Base-by-base conservation (phyloP, 2,329 filamentous ascomycete species). In the Tolypocladium pustulatum region DNA sequence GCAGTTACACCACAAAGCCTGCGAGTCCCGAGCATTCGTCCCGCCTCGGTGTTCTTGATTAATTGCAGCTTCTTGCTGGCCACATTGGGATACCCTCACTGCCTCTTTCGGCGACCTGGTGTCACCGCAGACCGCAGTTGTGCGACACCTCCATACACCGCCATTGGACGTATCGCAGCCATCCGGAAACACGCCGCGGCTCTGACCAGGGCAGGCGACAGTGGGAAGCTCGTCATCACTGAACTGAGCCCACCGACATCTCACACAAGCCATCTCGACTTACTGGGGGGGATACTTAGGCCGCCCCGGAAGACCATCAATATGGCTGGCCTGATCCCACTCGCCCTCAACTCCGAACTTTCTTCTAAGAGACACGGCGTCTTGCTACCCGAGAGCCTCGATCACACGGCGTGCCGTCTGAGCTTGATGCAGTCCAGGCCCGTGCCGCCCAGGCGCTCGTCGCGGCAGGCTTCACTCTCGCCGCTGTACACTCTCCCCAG, bases 401-500 rank as follows among this genome's bases (percentile, higher is more conserved):
- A 58, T 13, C 27, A 52, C 49, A 2, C 6, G 30, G 27, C n/a
- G 49, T 30, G 27, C 49, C 27, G 49, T 20, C 20, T 52, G 49
- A n/a, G 30, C 27, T 52, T n/a, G 17, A 58, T 54, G 30, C 55
- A 38, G 40, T 57, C 30, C 40, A 57, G 56, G 53, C 58, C 57
- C 20, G 54, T 61, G 57, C 54, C 59, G 66, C 54, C n/a, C 17
- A 34, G 49, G 49, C 49, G 49, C 20, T 52, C 49, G 17, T 20
- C 46, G 17, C 49, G 30, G 13, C 20, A 20, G 27, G 49, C 49
- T 12, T 52, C 64, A 62, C 36, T 58, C 4, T 60, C 64, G 20
- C 58, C 64, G 13, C 58, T 70, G 13, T 64, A 64, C 38, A 66
- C 68, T 10, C 67, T 79, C 13, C 78, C 79, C 2, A 74, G 73